Evolutionary conservation across 352 stramenopile species (phyloP).

Genomic region (Pythium phragmitis): DNA sequence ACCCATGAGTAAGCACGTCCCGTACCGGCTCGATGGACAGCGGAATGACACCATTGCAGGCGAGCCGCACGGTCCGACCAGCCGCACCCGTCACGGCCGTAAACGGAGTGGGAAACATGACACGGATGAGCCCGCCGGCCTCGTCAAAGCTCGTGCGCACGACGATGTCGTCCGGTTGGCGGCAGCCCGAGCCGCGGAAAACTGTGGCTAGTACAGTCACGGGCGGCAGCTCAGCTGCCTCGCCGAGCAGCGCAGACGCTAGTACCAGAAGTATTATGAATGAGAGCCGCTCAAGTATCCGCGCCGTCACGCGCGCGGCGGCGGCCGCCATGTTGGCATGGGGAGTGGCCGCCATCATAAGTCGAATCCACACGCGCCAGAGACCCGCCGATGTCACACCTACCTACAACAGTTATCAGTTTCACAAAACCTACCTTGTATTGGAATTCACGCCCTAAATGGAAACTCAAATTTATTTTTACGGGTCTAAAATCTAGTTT

Average conservation of each 20-base stretch:
- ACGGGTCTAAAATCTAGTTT: neutral
- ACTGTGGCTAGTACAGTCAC: neutral
- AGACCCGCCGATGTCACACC: neutral
- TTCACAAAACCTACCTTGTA: neutral
- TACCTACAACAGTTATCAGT: neutral
- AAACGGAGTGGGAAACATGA: constrained; percentile 12
- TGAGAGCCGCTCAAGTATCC: constrained; percentile 5
- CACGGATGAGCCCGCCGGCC: constrained; percentile 15
- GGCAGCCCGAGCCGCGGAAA: constrained; percentile 22
- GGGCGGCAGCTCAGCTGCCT: neutral
- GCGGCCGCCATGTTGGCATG: constrained; percentile 1
- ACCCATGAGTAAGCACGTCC: too few relatives aligned
- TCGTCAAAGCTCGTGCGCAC: constrained; percentile 11
- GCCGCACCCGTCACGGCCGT: neutral
- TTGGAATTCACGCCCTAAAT: neutral
- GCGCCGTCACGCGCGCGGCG: neutral
- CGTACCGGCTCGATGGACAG: constrained; percentile 15
- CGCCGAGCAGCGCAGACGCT: neutral
- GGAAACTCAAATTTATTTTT: neutral
- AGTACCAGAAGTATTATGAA: neutral
- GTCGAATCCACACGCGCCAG: neutral
- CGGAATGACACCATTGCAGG: constrained; percentile 25
- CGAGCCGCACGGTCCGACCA: constrained; percentile 1
- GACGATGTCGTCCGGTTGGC: neutral
- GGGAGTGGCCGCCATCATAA: constrained; percentile 1